Evolutionary conservation across 306 rosid genomes (phyloP).

Genomic region (Gynostemma pentaphyllum): DNA sequence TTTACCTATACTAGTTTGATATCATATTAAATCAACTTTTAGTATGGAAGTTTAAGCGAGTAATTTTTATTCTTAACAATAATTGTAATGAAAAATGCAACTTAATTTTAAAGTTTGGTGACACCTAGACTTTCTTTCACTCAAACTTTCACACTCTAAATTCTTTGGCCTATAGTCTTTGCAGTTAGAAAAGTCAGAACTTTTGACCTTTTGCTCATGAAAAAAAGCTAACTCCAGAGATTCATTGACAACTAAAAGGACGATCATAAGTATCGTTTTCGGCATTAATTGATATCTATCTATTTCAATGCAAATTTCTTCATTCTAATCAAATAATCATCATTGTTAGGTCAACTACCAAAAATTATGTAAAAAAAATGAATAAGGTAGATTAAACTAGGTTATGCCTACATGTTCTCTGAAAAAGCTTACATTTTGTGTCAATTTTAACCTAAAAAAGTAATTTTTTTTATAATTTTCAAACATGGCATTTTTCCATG

Average conservation of each 20-base stretch:
- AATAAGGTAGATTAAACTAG: conserved; percentile 8
- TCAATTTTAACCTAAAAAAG: no score
- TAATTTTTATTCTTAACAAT: no score
- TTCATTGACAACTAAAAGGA: neutral
- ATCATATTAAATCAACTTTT: no score
- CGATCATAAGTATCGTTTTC: neutral
- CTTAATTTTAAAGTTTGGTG: neutral
- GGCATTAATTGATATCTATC: neutral
- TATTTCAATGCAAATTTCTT: neutral
- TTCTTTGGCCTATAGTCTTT: neutral
- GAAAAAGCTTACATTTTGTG: neutral
- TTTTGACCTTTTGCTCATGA: neutral
- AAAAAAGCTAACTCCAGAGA: neutral
- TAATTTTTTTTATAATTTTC: no score
- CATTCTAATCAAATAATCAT: conserved; percentile 16
- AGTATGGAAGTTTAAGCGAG: no score
- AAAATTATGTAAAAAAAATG: conserved; percentile 19
- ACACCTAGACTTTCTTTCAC: neutral
- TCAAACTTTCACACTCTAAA: neutral
- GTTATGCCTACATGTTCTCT: neutral
- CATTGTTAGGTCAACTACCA: conserved; percentile 69
- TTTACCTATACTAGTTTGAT: no score
- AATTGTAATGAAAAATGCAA: neutral
- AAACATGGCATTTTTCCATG: no score
- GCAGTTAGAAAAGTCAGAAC: neutral